These are phyloP conservation scores for Polyporus arcularius DNA, from an alignment of 768 basidiomycete genomes.

Conservation along the genomic window DNA sequence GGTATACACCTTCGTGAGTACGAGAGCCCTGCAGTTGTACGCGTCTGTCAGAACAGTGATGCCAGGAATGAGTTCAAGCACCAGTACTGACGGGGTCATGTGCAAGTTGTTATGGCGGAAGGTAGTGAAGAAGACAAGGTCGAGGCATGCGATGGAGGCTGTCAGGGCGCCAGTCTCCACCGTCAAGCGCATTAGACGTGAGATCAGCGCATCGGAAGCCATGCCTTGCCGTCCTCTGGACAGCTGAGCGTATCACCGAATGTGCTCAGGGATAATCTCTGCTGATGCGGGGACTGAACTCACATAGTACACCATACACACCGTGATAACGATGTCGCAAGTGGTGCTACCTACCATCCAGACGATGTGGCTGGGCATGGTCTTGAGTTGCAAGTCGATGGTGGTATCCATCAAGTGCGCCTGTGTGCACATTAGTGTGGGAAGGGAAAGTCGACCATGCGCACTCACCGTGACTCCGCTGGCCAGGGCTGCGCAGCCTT, in stretches of 20 bases:
- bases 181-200: constrained; percentile 1
- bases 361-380: neutral
- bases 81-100: constrained; percentile 1
- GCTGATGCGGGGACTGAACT: neutral
- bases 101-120: constrained; percentile 10
- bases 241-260: neutral
- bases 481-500: neutral
- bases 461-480: neutral
- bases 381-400: neutral
- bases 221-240: neutral
- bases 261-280: neutral
- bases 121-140: neutral
- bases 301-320: constrained; percentile 1
- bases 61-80: neutral
- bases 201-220: neutral
- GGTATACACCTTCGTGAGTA: constrained; percentile 5
- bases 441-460: neutral
- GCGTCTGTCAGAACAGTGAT: too few relatives aligned
- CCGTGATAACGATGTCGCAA: constrained; percentile 3
- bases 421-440: neutral
- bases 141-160: constrained; percentile 1
- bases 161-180: constrained; percentile 5
- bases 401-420: neutral
- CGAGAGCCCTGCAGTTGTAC: neutral
- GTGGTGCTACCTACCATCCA: constrained; percentile 4